Evolutionary conservation across 306 rosid species (phyloP).

Genomic region (Glycine latifolia): DNA sequence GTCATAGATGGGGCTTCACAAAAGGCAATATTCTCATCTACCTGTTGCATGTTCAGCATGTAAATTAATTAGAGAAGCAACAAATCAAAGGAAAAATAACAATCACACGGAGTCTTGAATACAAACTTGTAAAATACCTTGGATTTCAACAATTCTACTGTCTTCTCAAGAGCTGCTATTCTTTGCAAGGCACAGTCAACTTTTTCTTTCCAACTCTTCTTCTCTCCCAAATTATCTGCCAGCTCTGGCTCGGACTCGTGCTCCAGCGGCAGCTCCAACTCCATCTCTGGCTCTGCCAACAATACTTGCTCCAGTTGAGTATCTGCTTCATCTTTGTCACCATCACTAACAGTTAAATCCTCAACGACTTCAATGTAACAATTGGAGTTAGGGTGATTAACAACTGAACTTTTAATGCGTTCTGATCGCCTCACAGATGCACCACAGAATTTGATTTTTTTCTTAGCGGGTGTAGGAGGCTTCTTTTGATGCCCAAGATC

Average conservation of each 20-base stretch:
- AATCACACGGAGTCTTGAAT: conserved; percentile 7
- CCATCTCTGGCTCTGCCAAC: conserved; percentile 30
- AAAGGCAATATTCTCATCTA: conserved; percentile 28
- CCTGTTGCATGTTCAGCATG: conserved; percentile 50
- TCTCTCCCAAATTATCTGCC: conserved; percentile 30
- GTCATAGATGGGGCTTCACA: conserved; percentile 45
- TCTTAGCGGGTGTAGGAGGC: conserved; percentile 31
- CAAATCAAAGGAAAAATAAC: neutral
- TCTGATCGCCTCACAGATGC: conserved; percentile 61
- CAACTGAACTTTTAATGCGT: conserved; percentile 52
- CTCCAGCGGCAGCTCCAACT: neutral
- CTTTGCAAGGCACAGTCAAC: conserved; percentile 50
- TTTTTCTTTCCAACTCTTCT: conserved; percentile 56
- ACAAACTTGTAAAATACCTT: conserved; percentile 54
- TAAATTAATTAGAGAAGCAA: neutral
- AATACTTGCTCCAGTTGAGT: conserved; percentile 43
- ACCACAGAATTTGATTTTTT: conserved; percentile 20
- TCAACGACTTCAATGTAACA: conserved; percentile 38
- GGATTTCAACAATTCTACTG: conserved; percentile 44
- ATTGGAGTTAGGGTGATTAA: conserved; percentile 14
- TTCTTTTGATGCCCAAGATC: conserved; percentile 42
- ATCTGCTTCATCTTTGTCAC: conserved; percentile 54
- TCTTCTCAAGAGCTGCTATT: conserved; percentile 53
- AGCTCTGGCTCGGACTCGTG: conserved; percentile 17
- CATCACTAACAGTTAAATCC: conserved; percentile 43